phyloP scores from a whole-genome alignment of 2,329 filamentous ascomycete genomes.

The Neofusicoccum laricinum region DNA sequence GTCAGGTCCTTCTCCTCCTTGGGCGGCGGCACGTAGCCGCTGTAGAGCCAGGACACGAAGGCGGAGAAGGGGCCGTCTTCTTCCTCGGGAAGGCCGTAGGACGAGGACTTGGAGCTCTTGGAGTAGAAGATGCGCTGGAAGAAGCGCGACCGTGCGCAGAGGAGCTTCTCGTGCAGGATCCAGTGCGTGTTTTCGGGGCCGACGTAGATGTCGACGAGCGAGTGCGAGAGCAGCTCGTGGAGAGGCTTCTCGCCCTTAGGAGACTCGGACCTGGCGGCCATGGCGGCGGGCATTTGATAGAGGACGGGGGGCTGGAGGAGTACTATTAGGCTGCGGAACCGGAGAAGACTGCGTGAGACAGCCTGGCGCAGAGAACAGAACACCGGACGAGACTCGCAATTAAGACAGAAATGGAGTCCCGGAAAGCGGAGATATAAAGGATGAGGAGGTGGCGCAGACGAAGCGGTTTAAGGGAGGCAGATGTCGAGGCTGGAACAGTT shows the following conservation, averaged over 20 bases:
- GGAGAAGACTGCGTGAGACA: not conserved
- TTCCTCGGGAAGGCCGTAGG: conserved; percentile 51
- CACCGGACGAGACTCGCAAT: not conserved
- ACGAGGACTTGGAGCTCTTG: conserved; percentile 25
- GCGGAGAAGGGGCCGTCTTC: conserved; percentile 51
- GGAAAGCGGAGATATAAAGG: not conserved
- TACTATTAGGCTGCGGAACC: not conserved
- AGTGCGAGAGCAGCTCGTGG: conserved; percentile 50
- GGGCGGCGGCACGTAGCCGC: conserved; percentile 44
- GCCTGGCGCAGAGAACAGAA: not conserved
- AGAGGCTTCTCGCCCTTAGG: conserved; percentile 1
- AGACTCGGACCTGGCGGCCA: not conserved
- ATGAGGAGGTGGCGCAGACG: not conserved
- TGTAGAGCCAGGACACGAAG: conserved; percentile 56
- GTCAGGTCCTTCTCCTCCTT: conserved; percentile 51
- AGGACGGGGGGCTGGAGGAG: not conserved
- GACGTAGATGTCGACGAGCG: conserved; percentile 57
- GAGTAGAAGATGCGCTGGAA: conserved; percentile 53
- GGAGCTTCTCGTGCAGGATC: conserved; percentile 56
- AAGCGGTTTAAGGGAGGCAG: not conserved
- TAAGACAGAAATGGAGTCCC: not conserved
- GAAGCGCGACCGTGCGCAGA: conserved; percentile 53
- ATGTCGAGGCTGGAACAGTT: not conserved
- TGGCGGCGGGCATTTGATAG: not conserved
- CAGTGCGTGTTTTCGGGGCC: conserved; percentile 54